Percentiles rank a stretch among this genome's conserved stretches.
Conservation (phyloP, 1,284 basidiomycete genomes). For the Ustanciosporium gigantosporum region DNA sequence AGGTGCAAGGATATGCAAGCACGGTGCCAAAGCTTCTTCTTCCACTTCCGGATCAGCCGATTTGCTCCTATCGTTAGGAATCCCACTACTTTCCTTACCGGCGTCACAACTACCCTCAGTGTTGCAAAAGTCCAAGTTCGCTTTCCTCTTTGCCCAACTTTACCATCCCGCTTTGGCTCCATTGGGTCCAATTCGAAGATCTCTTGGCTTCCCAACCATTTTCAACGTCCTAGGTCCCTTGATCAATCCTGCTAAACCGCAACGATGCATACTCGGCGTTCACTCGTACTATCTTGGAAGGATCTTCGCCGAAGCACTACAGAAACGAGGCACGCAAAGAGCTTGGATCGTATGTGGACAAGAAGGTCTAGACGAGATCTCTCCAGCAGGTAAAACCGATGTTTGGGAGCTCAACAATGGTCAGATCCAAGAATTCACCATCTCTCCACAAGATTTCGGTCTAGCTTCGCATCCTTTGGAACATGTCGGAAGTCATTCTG, state of each 20-base stretch:
- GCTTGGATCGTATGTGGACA: constrained; percentile 92
- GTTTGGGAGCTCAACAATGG: constrained; percentile 61
- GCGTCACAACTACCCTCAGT: constrained; percentile 62
- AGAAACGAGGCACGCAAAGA: constrained; percentile 69
- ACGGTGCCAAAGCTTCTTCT: constrained; percentile 89
- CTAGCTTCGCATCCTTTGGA: constrained; percentile 42
- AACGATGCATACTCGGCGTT: constrained; percentile 82
- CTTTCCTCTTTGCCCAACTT: constrained; percentile 89
- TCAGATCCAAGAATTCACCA: constrained; percentile 39
- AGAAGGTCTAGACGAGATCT: constrained; percentile 92
- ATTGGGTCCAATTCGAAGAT: constrained; percentile 81
- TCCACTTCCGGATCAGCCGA: constrained; percentile 94
- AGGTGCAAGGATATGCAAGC: constrained; percentile 92
- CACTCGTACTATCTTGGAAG: constrained; percentile 80
- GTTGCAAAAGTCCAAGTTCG: constrained; percentile 68
- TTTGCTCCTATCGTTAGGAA: constrained; percentile 81
- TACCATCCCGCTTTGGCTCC: constrained; percentile 86
- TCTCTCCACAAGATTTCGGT: constrained; percentile 53
- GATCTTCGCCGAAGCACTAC: constrained; percentile 78
- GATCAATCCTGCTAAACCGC: constrained; percentile 85
- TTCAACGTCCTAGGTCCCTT: constrained; percentile 95
- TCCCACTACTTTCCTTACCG: constrained; percentile 72
- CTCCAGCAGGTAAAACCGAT: constrained; percentile 79
- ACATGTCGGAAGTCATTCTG: constrained; percentile 41
- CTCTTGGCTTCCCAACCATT: constrained; percentile 91